Base-by-base conservation (phyloP, 495 filamentous ascomycete species). In the Hypomontagnella submonticulosa region DNA sequence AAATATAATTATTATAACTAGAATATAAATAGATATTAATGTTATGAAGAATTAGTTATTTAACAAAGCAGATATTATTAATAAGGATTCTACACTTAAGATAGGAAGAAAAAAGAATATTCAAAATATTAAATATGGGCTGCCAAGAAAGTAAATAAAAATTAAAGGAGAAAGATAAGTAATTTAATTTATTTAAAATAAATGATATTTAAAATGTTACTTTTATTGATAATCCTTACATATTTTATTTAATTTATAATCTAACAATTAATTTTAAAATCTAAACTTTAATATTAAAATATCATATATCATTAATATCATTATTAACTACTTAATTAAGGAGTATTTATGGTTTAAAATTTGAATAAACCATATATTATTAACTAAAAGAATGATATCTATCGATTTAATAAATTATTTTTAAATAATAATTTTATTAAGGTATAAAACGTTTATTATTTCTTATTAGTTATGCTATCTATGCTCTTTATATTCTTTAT, bases 201-300 rank as follows among this genome's bases (percentile, higher is more conserved):
- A 36, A 36, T 5, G 33, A 36, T 36, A 36, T 5, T 36, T 5
- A 36, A 36, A 36, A 36, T n/a, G n/a, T n/a, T n/a, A n/a, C n/a
- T n/a, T n/a, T n/a, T n/a, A n/a, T n/a, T n/a, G 33, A 36, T 4
- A 36, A 36, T 36, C 4, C 4, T 36, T 36, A n/a, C n/a, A 36
- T 36, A 36, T 36, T 36, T 4, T 36, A 36, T 5, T 36, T 36
- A 36, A 36, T 36, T 36, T 5, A 36, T 5, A 36, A 36, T 36
- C 33, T 36, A 5, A 5, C 4, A 36, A 36, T 36, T 36, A 36
- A 36, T 11, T 36, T 36, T 36, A 36, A 36, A 36, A 36, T 11
- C 11, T 36, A 36, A 36, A 36, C 33, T 36, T 36, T 36, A 36
- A 36, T n/a, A n/a, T n/a, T n/a, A 36, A 36, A 36, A 36, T 36